Conservation (phyloP, 495 filamentous ascomycete genomes). For the Hypoxylon fuscum region DNA sequence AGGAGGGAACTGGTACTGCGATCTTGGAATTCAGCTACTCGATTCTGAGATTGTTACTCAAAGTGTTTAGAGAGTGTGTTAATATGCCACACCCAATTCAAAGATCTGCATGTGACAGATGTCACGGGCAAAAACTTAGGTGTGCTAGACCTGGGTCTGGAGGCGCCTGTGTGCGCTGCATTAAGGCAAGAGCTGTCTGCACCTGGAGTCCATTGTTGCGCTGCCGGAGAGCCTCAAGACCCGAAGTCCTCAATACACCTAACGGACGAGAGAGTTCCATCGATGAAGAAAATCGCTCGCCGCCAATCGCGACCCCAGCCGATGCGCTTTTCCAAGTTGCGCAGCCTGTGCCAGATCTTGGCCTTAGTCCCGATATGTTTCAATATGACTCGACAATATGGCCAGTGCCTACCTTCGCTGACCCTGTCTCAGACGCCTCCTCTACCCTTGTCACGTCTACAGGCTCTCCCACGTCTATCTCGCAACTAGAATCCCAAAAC, state of each 20-base stretch:
- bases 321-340: too few species aligned
- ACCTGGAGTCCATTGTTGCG: not conserved
- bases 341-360: not conserved
- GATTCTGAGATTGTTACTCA: too few species aligned
- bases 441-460: not conserved
- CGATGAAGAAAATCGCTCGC: too few species aligned
- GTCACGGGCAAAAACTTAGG: slow-evolving; percentile 2
- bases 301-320: too few species aligned
- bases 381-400: not conserved
- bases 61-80: too few species aligned
- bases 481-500: not conserved
- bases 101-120: slow-evolving; percentile 3
- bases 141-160: not conserved
- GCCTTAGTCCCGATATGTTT: not conserved
- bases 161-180: slow-evolving; percentile 1
- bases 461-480: not conserved
- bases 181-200: not conserved
- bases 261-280: not conserved
- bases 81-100: slow-evolving; percentile 1
- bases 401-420: not conserved
- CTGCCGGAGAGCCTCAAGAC: not conserved
- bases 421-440: not conserved
- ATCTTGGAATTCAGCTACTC: too few species aligned
- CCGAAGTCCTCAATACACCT: too few species aligned
- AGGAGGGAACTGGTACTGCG: too few species aligned